Conservation (phyloP, 169 alveolate genomes). For the Cryptosporidium meleagridis region DNA sequence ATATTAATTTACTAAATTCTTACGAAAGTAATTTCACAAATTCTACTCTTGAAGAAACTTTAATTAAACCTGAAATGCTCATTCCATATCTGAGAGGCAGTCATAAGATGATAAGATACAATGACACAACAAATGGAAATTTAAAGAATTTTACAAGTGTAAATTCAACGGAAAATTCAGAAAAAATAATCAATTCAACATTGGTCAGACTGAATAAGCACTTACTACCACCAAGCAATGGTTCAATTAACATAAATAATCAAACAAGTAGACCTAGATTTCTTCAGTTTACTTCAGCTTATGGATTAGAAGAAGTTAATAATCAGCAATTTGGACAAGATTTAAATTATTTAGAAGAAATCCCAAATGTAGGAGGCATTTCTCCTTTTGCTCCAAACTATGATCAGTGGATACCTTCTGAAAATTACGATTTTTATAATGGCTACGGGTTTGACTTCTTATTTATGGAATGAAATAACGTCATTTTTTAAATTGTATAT, state of each 20-base stretch:
- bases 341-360: neutral
- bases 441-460: neutral
- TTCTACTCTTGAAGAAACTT: neutral
- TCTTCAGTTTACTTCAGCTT: constrained; percentile 43
- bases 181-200: constrained; percentile 13
- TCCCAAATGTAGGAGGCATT: constrained; percentile 22
- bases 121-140: neutral
- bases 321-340: neutral
- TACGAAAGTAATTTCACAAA: neutral
- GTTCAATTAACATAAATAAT: neutral
- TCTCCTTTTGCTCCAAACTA: neutral
- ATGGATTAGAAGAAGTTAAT: neutral
- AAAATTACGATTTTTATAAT: neutral
- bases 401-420: neutral
- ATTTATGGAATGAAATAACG: neutral
- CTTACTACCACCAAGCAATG: neutral
- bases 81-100: constrained; percentile 50
- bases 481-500: neutral
- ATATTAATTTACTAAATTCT: neutral
- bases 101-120: neutral
- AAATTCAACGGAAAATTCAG: neutral
- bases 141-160: neutral
- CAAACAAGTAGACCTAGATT: neutral
- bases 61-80: constrained; percentile 6
- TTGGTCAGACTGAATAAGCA: neutral